Percentiles rank a stretch among this genome's conserved stretches.
Evolutionary conservation across 2,329 filamentous ascomycete species (phyloP).

Genomic region (Ilyonectria sp.): DNA sequence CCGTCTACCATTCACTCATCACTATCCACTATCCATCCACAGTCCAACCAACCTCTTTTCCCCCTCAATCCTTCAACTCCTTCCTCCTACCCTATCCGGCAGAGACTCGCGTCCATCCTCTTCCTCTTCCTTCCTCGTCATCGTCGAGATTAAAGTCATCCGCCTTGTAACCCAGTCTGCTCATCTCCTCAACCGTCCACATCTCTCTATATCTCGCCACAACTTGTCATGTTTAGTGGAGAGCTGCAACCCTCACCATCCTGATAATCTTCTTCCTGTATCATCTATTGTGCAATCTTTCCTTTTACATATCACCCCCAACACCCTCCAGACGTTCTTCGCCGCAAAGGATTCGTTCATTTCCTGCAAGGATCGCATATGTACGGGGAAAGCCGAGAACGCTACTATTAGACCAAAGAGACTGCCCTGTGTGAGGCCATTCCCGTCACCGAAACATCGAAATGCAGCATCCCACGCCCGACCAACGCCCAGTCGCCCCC

Average conservation of each 20-base stretch:
- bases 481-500: background rate
- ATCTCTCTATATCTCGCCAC: background rate
- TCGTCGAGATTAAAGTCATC: too few relatives aligned
- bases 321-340: background rate
- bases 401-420: background rate
- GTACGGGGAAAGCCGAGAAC: background rate
- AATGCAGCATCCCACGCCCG: background rate
- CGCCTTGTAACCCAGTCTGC: too few relatives aligned
- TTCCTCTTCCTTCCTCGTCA: too few relatives aligned
- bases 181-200: background rate
- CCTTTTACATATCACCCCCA: background rate
- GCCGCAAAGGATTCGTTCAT: background rate
- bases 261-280: background rate
- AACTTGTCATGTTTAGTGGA: background rate
- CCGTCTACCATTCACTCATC: background rate
- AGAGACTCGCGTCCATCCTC: background rate
- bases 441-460: background rate
- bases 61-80: background rate
- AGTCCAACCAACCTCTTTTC: background rate
- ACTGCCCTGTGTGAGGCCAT: background rate
- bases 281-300: background rate
- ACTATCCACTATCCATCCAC: background rate
- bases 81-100: conserved; percentile 7
- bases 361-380: background rate
- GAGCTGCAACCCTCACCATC: background rate